Base-by-base conservation (phyloP, 1,139 yeast genomes). In the Diutina rugosa region DNA sequence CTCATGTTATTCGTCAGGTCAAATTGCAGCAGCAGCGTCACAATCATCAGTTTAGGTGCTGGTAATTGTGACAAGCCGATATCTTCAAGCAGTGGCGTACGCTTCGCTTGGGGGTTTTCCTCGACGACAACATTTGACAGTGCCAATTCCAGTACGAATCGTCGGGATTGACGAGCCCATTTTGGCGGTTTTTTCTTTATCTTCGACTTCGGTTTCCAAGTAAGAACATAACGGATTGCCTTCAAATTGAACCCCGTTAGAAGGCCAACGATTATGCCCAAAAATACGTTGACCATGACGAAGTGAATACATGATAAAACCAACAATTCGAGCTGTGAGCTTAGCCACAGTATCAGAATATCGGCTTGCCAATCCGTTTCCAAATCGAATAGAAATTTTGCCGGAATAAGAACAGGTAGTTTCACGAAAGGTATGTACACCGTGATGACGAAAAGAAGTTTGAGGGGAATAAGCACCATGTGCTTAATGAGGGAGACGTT, bases 211-310 rank as follows among this genome's bases (percentile, higher is more conserved):
- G 54, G 45, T 10, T 29, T 46, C 51, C 30, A 21, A 2, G 55
- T 53, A 21, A 61, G 47, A 10, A 61, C 48, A 2, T 55, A 29
- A 8, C 57, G 51, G 9, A 58, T 58, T 9, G 59, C 47, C 46
- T 58, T 51, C 18, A 61, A 56, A 51, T 59, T 59, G 47, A 63
- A 46, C 4, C 69, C 69, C 1, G 67, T 60, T 2, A 62, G 41
- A 14, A 60, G 32, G 2, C 70, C 70, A 10, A 65, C 64, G 9
- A 61, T 51, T 1, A 60, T 55, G 12, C 72, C 72, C 54, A 69
- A 59, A 14, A 68, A 59, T n/a, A 63, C 56, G 30, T 66, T 63
- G 16, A 67, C 67, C 60, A 68, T 62, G 45, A 63, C 51, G 58
- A 60, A 69, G 56, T 69, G 71, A n/a, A 61, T 55, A 38, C 63